phyloP scores from a whole-genome alignment of 768 basidiomycete genomes.

The Royoungia palumana region DNA sequence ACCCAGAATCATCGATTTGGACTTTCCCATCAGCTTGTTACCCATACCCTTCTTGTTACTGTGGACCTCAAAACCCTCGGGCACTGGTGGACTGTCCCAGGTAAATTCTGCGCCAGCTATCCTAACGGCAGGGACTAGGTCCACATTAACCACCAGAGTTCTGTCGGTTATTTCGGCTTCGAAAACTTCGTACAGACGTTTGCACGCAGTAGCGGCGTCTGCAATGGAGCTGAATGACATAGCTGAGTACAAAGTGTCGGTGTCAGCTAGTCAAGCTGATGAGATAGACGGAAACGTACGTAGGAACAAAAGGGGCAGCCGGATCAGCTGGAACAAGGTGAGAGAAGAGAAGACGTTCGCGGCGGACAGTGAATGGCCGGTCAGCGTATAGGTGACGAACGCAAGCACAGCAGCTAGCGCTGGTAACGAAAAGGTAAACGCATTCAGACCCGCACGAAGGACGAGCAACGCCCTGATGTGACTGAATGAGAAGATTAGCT shows the following conservation, averaged over 20 bases:
- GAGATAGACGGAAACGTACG: slow-evolving; percentile 9
- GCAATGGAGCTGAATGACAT: slow-evolving; percentile 73
- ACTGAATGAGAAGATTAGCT: slow-evolving; percentile 28
- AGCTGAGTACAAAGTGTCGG: slow-evolving; percentile 37
- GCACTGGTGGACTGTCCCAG: slow-evolving; percentile 76
- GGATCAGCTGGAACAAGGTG: slow-evolving; percentile 78
- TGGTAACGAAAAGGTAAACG: slow-evolving; percentile 69
- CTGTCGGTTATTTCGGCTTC: slow-evolving; percentile 75
- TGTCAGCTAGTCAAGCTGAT: slow-evolving; percentile 7
- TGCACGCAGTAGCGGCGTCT: slow-evolving; percentile 79
- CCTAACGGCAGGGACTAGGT: slow-evolving; percentile 60
- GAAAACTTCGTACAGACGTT: slow-evolving; percentile 76
- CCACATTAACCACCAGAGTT: slow-evolving; percentile 49
- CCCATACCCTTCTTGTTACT: slow-evolving; percentile 1
- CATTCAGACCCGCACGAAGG: slow-evolving; percentile 62
- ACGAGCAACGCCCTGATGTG: slow-evolving; percentile 66
- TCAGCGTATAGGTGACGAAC: slow-evolving; percentile 72
- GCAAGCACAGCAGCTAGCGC: slow-evolving; percentile 74
- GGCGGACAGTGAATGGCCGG: slow-evolving; percentile 66
- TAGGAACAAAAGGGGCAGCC: slow-evolving; percentile 76
- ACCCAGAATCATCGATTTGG: slow-evolving; percentile 12
- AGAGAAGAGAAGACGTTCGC: slow-evolving; percentile 81
- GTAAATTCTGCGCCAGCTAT: slow-evolving; percentile 72
- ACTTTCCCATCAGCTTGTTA: slow-evolving; percentile 13
- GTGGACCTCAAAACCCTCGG: slow-evolving; percentile 27